Base-by-base conservation (phyloP, 805 yeast genomes). In the Hermanozyma aechmeae region DNA sequence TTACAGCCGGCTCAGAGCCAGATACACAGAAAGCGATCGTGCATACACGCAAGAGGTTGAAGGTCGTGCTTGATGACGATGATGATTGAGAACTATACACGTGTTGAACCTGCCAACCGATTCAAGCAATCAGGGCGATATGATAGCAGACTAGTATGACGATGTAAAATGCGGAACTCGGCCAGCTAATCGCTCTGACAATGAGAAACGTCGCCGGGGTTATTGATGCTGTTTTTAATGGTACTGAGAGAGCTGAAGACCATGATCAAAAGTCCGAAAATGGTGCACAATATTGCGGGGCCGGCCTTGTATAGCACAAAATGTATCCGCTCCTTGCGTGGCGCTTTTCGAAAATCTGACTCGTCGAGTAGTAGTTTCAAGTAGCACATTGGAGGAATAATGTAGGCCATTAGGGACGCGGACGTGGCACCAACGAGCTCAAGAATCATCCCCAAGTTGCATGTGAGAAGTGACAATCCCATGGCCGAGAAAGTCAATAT, bases 371-470 rank as follows among this genome's bases (percentile, higher is more conserved):
- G 71, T 43, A 87, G 66, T 37, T 78, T 74, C 36, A 85, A 51
- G 43, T 69, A 81, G 43, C 96, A 87, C 50, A 79, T 50, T 3
- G 96, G 95, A 0, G 97, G 97, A 12, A 87, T 58, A 14, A 87
- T 84, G 49, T 83, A 87, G 0, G 97, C 96, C 79, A 89, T 78
- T 22, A 82, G 61, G 13, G 94, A 84, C 0, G 96, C 96, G 0
- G 95, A 80, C 0, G 95, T 80, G 0, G 96, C 87, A 2, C 97
- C 97, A 18, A 85, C 86, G 3, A 87, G 64, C 48, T 89, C 96
- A 23, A 87, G 62, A 16, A 89, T 78, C 9, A 92, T 81, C 1
- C 97, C 97, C 32, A 87, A 62, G 40, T 86, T 84, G 47, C 96
- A 87, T 0, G 96, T 84, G 33, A 76, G 55, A 18, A 89, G 58